phyloP scores from a whole-genome alignment of 106 monocot genomes.

The Dendrobium chrysotoxum region DNA sequence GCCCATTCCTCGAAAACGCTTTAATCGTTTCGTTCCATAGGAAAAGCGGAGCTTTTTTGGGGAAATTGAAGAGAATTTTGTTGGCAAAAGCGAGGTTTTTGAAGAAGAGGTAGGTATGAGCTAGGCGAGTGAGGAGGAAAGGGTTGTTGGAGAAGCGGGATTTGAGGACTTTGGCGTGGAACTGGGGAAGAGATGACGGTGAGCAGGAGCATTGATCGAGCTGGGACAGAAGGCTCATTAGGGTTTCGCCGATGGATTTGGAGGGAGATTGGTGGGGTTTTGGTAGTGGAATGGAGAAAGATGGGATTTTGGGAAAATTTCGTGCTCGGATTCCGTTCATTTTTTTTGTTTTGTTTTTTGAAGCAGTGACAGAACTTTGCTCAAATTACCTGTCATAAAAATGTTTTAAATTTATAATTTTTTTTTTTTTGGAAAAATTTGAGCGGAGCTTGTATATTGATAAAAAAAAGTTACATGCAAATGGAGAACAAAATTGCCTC shows the following conservation, averaged over 20 bases:
- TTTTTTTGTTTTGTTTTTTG: not conserved
- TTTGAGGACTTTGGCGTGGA: conserved; percentile 27
- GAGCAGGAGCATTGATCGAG: not conserved
- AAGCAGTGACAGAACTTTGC: no score
- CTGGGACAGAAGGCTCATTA: not conserved
- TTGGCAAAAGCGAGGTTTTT: conserved; percentile 8
- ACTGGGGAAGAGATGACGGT: conserved; percentile 3
- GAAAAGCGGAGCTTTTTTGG: conserved; percentile 20
- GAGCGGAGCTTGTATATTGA: no score
- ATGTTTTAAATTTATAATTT: no score
- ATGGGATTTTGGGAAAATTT: not conserved
- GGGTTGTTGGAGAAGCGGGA: conserved; percentile 9
- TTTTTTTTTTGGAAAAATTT: no score
- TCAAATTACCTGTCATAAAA: no score
- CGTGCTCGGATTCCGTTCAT: not conserved
- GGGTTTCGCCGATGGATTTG: not conserved
- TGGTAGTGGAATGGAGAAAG: not conserved
- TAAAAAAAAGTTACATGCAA: no score
- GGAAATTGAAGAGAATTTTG: conserved; percentile 20
- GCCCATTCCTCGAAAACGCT: conserved; percentile 10
- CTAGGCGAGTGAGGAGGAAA: conserved; percentile 34
- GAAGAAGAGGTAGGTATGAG: conserved; percentile 27
- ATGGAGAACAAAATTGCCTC: no score
- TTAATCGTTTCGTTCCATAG: conserved; percentile 43
- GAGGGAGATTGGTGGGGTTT: not conserved